Evolutionary conservation across 2,329 filamentous ascomycete genomes (phyloP).

Genomic region (Cadophora gregata): DNA sequence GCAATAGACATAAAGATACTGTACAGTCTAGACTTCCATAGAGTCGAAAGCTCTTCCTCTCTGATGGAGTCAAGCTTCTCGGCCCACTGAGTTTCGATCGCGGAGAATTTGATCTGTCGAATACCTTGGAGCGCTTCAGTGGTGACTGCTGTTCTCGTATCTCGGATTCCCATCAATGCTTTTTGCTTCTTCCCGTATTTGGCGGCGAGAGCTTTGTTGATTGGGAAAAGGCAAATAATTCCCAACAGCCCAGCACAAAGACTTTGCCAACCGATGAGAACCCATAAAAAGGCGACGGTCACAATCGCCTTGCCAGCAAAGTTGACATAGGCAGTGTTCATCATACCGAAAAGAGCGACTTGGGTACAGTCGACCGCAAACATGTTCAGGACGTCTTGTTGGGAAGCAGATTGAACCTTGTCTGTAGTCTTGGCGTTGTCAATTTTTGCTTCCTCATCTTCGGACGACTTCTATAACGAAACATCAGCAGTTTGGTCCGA

Average conservation of each 20-base stretch:
- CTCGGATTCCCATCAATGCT: slow-evolving; percentile 73
- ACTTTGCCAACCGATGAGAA: slow-evolving; percentile 72
- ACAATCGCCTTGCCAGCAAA: slow-evolving; percentile 66
- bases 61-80: slow-evolving; percentile 67
- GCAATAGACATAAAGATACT: slow-evolving; percentile 42
- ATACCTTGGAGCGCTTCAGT: slow-evolving; percentile 79
- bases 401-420: slow-evolving; percentile 60
- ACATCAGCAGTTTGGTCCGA: neutral
- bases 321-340: slow-evolving; percentile 66
- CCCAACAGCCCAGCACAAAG: slow-evolving; percentile 67
- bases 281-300: slow-evolving; percentile 62
- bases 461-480: slow-evolving; percentile 2
- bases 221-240: slow-evolving; percentile 65
- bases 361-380: slow-evolving; percentile 74
- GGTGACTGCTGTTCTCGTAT: slow-evolving; percentile 74
- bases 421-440: slow-evolving; percentile 34
- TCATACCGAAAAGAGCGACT: slow-evolving; percentile 68
- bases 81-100: slow-evolving; percentile 77
- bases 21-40: slow-evolving; percentile 55
- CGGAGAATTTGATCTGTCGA: slow-evolving; percentile 82
- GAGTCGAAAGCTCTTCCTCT: slow-evolving; percentile 67
- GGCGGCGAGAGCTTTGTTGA: slow-evolving; percentile 70
- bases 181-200: slow-evolving; percentile 68
- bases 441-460: slow-evolving; percentile 52
- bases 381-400: slow-evolving; percentile 75